Conservation (phyloP, 1,139 yeast genomes). For the Zygoascus sp. region DNA sequence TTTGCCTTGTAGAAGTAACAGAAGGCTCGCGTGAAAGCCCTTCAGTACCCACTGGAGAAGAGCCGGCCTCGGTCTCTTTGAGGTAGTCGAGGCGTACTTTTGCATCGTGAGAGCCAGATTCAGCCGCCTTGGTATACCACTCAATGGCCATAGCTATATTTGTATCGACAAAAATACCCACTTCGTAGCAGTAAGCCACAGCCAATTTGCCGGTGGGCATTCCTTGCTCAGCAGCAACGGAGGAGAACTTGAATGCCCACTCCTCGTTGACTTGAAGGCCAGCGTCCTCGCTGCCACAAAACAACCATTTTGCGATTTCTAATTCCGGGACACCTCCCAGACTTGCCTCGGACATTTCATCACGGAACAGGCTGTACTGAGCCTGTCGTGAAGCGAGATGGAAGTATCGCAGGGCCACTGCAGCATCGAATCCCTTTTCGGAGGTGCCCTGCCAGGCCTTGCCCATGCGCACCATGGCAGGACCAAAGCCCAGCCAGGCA, state of each 20-base stretch:
- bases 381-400: conserved; percentile 38
- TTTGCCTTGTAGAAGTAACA: no score
- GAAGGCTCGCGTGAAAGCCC: no score
- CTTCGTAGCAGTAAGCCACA: conserved; percentile 40
- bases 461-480: conserved; percentile 40
- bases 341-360: conserved; percentile 15
- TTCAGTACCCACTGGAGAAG: no score
- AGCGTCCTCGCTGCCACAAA: conserved; percentile 35
- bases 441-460: conserved; percentile 39
- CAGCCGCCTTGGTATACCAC: conserved; percentile 33
- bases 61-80: conserved; percentile 9
- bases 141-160: conserved; percentile 30
- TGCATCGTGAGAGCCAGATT: conserved; percentile 34
- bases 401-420: conserved; percentile 38
- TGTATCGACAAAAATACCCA: conserved; percentile 35
- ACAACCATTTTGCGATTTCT: conserved; percentile 40
- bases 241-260: conserved; percentile 38
- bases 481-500: conserved; percentile 38
- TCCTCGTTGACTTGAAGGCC: conserved; percentile 34
- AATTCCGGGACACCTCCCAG: conserved; percentile 36
- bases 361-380: conserved; percentile 27
- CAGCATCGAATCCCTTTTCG: conserved; percentile 36
- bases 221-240: conserved; percentile 33
- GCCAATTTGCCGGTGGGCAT: conserved; percentile 39
- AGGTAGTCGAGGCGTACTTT: conserved; percentile 28